These are phyloP conservation scores for Nakataea oryzae DNA, from an alignment of 2,329 filamentous ascomycete genomes.

Conservation along the genomic window DNA sequence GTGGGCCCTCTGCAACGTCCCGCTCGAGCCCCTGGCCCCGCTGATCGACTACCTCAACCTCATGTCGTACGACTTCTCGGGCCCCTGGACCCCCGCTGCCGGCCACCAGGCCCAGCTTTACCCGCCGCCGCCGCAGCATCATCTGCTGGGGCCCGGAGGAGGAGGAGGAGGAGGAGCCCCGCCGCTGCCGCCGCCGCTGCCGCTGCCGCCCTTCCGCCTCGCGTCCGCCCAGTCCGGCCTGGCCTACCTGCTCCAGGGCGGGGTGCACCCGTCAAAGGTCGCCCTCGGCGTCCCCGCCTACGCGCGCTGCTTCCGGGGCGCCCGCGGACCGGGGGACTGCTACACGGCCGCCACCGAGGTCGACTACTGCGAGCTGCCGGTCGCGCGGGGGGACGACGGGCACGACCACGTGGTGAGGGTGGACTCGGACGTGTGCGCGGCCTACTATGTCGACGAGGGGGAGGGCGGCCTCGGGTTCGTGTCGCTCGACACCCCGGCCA, in stretches of 20 bases:
- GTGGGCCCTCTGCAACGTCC: slow-evolving; percentile 51
- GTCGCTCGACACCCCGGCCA: slow-evolving; percentile 52
- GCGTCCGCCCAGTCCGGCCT: slow-evolving; percentile 38
- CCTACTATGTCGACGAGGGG: slow-evolving; percentile 38
- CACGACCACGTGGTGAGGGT: not conserved
- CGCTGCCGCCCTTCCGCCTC: slow-evolving; percentile 25
- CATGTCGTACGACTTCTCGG: slow-evolving; percentile 61
- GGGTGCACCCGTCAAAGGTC: slow-evolving; percentile 47
- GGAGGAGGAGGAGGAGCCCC: too few relatives aligned
- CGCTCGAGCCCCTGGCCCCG: slow-evolving; percentile 36
- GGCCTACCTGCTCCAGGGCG: slow-evolving; percentile 38
- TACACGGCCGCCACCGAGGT: slow-evolving; percentile 39
- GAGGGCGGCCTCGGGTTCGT: slow-evolving; percentile 37
- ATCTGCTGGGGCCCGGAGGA: slow-evolving; percentile 13
- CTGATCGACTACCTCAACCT: slow-evolving; percentile 54
- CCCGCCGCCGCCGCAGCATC: slow-evolving; percentile 19
- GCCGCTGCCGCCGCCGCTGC: slow-evolving; percentile 20
- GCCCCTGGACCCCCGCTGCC: slow-evolving; percentile 48
- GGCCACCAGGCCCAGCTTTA: slow-evolving; percentile 57
- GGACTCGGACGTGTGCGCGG: slow-evolving; percentile 28
- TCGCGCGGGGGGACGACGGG: not conserved
- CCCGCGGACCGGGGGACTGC: slow-evolving; percentile 39
- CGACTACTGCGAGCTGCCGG: slow-evolving; percentile 51
- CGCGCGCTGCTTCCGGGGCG: slow-evolving; percentile 48
- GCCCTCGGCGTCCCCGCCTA: slow-evolving; percentile 54